phyloP scores from a whole-genome alignment of 2,329 filamentous ascomycete genomes.

The Fusarium guadeloupense region DNA sequence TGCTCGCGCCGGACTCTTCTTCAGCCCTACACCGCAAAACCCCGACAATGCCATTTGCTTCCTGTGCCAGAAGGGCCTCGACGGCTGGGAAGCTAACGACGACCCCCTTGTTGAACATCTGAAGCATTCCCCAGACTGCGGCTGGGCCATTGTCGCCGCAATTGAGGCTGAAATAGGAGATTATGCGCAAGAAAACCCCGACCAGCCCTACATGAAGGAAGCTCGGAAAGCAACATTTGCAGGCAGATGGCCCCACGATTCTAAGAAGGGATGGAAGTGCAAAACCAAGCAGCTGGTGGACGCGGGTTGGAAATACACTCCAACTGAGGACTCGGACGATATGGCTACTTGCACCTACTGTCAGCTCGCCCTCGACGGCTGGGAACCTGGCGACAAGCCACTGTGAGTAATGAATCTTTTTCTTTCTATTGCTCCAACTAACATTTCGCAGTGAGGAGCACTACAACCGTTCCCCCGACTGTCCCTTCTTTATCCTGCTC shows the following conservation, averaged over 20 bases:
- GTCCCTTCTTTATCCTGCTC: constrained; percentile 81
- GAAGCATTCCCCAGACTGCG: constrained; percentile 82
- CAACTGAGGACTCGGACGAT: constrained; percentile 83
- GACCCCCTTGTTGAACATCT: constrained; percentile 86
- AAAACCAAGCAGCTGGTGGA: constrained; percentile 91
- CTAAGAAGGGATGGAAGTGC: constrained; percentile 87
- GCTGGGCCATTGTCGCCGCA: constrained; percentile 80
- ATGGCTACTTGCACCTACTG: constrained; percentile 94
- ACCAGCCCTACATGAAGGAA: constrained; percentile 73
- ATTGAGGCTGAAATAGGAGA: constrained; percentile 70
- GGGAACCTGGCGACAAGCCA: constrained; percentile 93
- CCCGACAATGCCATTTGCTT: constrained; percentile 93
- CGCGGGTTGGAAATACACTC: constrained; percentile 94
- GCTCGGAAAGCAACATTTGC: constrained; percentile 86
- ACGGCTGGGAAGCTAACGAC: constrained; percentile 92
- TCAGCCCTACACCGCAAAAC: constrained; percentile 76
- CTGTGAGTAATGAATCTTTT: constrained; percentile 63
- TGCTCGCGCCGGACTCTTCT: constrained; percentile 91
- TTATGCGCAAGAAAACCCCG: constrained; percentile 77
- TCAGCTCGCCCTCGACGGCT: constrained; percentile 87
- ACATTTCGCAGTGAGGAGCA: constrained; percentile 77
- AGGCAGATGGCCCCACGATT: constrained; percentile 88
- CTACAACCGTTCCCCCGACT: constrained; percentile 78
- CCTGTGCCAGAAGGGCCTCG: constrained; percentile 82
- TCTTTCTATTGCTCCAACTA: constrained; percentile 23